Percentiles rank a stretch among this genome's conserved stretches.
These are phyloP conservation scores for Remersonia thermophila DNA, from an alignment of 2,329 filamentous ascomycete genomes.

Conservation along the genomic window DNA sequence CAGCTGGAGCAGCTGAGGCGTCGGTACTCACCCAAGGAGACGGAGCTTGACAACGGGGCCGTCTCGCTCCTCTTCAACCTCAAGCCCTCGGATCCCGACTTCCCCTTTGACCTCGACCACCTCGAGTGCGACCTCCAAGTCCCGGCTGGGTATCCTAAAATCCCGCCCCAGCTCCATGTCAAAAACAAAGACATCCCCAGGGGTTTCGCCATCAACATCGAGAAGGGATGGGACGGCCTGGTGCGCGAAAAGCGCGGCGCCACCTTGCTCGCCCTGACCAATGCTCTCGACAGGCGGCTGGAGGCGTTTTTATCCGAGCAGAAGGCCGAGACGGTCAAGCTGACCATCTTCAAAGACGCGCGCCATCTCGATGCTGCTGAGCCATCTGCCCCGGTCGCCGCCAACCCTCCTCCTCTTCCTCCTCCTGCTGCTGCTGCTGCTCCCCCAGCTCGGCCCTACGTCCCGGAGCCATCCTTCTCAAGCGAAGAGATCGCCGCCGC, in stretches of 20 bases:
- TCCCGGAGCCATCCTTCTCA: conserved; percentile 39
- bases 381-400: background rate
- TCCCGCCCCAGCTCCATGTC: conserved; percentile 47
- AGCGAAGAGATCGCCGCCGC: conserved; percentile 50
- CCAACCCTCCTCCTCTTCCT: conserved; percentile 3
- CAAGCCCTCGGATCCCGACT: conserved; percentile 67
- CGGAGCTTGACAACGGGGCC: conserved; percentile 31
- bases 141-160: conserved; percentile 49
- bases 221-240: conserved; percentile 58
- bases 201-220: conserved; percentile 63
- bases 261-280: conserved; percentile 54
- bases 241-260: conserved; percentile 39
- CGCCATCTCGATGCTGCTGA: conserved; percentile 28
- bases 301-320: conserved; percentile 57
- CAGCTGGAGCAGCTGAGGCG: conserved; percentile 61
- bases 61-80: conserved; percentile 53
- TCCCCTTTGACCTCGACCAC: conserved; percentile 62
- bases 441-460: conserved; percentile 20
- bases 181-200: conserved; percentile 39
- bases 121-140: conserved; percentile 57
- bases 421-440: no score
- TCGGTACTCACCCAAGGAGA: conserved; percentile 45
- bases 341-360: conserved; percentile 49
- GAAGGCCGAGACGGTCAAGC: conserved; percentile 60
- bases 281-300: conserved; percentile 59